Percentiles rank a stretch among this genome's conserved stretches.
Evolutionary conservation across 257 asterid species (phyloP).

Genomic region (Anisodus tanguticus): DNA sequence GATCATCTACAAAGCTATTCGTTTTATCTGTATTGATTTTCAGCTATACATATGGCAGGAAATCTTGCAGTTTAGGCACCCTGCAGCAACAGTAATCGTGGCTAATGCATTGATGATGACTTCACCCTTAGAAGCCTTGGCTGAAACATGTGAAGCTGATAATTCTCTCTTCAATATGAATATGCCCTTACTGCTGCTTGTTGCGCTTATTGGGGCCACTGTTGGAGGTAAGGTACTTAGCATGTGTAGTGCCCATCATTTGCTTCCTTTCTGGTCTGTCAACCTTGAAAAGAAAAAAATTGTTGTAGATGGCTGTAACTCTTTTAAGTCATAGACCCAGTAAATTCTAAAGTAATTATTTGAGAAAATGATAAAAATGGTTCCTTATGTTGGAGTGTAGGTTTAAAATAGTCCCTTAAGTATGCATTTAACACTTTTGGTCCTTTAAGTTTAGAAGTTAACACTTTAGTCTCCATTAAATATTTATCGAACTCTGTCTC

Average conservation of each 20-base stretch:
- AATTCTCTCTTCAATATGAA: conserved; percentile 46
- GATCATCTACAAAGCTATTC: too few relatives aligned
- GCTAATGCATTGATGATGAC: conserved; percentile 61
- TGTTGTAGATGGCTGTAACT: not conserved
- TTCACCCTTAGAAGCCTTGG: conserved; percentile 75
- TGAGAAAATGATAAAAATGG: too few relatives aligned
- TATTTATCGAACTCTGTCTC: too few relatives aligned
- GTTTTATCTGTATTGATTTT: too few relatives aligned
- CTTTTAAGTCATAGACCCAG: not conserved
- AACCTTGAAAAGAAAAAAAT: not conserved
- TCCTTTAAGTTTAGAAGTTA: too few relatives aligned
- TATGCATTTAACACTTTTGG: too few relatives aligned
- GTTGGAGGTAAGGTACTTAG: conserved; percentile 75
- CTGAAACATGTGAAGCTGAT: conserved; percentile 84
- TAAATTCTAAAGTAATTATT: not conserved
- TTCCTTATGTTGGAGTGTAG: too few relatives aligned
- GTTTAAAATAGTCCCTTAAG: too few relatives aligned
- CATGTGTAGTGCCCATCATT: conserved; percentile 9
- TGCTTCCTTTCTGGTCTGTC: not conserved
- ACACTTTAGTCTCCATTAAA: too few relatives aligned
- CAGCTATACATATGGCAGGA: conserved; percentile 50
- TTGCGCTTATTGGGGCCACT: conserved; percentile 90
- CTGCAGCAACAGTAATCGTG: conserved; percentile 48
- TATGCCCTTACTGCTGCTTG: conserved; percentile 87
- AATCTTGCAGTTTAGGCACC: conserved; percentile 40